These are phyloP conservation scores for Vanilla planifolia DNA, from an alignment of 106 monocot species.

Conservation along the genomic window DNA sequence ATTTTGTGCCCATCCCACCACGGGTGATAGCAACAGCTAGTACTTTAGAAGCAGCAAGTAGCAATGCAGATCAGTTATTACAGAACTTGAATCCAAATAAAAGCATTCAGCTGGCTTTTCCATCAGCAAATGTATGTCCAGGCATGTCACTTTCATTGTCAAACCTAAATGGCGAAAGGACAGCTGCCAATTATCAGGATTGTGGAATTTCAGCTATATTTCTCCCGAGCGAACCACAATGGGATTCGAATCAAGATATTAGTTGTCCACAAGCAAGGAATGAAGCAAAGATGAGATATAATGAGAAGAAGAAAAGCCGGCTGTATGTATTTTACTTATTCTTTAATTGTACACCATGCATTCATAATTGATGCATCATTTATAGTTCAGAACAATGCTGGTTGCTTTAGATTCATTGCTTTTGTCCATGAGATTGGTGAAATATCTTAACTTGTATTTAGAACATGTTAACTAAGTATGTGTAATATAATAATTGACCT, in stretches of 20 bases:
- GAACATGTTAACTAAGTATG: no score
- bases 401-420: no score
- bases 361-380: background rate
- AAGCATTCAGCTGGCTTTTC: background rate
- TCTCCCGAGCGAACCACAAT: slow-evolving; percentile 3
- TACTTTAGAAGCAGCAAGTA: background rate
- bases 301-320: slow-evolving; percentile 38
- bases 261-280: slow-evolving; percentile 18
- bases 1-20: slow-evolving; percentile 1
- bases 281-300: slow-evolving; percentile 41
- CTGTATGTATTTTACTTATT: slow-evolving; percentile 11
- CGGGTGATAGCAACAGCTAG: background rate
- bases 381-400: no score
- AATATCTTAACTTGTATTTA: no score
- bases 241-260: slow-evolving; percentile 13
- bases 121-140: background rate
- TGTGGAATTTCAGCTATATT: slow-evolving; percentile 11
- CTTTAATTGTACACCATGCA: no score
- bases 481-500: no score
- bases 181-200: slow-evolving; percentile 23
- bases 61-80: slow-evolving; percentile 9
- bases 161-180: slow-evolving; percentile 28
- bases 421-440: no score
- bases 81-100: background rate
- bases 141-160: slow-evolving; percentile 19